Conservation (phyloP, 1,139 yeast species). For the Saccharomyces hybrid region DNA sequence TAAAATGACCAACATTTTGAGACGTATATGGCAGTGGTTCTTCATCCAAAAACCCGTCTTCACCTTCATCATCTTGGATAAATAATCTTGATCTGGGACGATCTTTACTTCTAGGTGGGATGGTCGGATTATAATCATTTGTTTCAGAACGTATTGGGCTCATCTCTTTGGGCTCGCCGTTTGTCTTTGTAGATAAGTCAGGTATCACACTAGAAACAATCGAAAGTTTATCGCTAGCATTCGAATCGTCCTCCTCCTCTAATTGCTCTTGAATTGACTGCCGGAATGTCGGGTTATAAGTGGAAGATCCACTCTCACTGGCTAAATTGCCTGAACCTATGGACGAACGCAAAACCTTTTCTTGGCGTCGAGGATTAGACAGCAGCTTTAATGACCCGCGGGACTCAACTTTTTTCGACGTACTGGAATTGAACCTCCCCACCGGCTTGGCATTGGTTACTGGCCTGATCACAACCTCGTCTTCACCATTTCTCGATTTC, state of each 20-base stretch:
- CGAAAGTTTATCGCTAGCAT: constrained; percentile 17
- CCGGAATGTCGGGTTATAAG: constrained; percentile 7
- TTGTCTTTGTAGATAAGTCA: constrained; percentile 14
- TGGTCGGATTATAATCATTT: constrained; percentile 23
- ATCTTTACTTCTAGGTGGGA: constrained; percentile 29
- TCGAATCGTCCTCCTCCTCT: neutral
- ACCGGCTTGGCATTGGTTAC: constrained; percentile 17
- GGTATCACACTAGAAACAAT: constrained; percentile 24
- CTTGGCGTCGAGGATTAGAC: constrained; percentile 11
- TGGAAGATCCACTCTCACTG: constrained; percentile 29
- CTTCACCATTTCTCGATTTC: constrained; percentile 1
- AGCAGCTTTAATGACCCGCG: constrained; percentile 12
- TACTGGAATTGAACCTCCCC: constrained; percentile 11
- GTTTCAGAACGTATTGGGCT: constrained; percentile 21
- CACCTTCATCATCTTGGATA: constrained; percentile 17
- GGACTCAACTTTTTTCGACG: neutral
- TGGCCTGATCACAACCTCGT: constrained; percentile 10
- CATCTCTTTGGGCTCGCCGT: constrained; percentile 9
- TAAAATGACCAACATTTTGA: neutral
- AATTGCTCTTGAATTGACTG: constrained; percentile 4
- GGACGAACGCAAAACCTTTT: constrained; percentile 15
- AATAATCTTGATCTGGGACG: constrained; percentile 27
- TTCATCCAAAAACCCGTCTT: constrained; percentile 2
- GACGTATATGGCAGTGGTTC: neutral
- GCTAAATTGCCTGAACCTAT: constrained; percentile 31